phyloP scores from a whole-genome alignment of 164 flowering plant species.

The Warburgia ugandensis region DNA sequence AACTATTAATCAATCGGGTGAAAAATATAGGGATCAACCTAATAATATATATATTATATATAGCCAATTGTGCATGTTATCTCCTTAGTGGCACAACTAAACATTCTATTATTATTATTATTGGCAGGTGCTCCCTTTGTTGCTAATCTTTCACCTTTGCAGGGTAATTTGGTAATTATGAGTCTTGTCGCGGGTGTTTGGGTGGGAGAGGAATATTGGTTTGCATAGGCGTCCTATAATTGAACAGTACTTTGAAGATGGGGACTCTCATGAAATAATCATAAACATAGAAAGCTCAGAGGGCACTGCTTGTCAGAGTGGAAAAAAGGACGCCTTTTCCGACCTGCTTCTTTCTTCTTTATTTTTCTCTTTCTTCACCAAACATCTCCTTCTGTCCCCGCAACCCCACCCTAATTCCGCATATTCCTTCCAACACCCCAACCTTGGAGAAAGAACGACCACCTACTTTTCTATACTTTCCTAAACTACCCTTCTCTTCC shows the following conservation, averaged over 20 bases:
- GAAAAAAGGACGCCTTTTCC: constrained; percentile 1
- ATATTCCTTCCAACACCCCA: background rate
- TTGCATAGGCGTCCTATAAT: background rate
- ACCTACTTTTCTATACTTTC: too few species aligned
- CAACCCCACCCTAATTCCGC: background rate
- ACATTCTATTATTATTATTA: too few species aligned
- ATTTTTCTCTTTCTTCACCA: background rate
- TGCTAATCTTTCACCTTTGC: too few species aligned
- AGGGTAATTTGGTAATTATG: background rate
- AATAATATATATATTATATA: too few species aligned
- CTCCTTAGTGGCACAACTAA: too few species aligned
- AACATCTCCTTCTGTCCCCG: background rate
- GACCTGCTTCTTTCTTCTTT: background rate
- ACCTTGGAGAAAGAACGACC: too few species aligned
- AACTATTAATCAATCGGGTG: too few species aligned
- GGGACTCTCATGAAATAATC: constrained; percentile 6
- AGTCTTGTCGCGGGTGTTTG: background rate
- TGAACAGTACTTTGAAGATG: constrained; percentile 5
- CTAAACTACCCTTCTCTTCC: too few species aligned
- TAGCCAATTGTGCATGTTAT: too few species aligned
- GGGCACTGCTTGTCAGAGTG: constrained; percentile 1
- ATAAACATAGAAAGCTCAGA: constrained; percentile 5
- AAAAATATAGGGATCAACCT: too few species aligned
- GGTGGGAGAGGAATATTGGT: background rate
- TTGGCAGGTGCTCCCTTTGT: too few species aligned